Percentiles rank a stretch among this genome's conserved stretches.
phyloP scores from a whole-genome alignment of 1,284 basidiomycete species.

The Apiotrichum akiyoshidainum region DNA sequence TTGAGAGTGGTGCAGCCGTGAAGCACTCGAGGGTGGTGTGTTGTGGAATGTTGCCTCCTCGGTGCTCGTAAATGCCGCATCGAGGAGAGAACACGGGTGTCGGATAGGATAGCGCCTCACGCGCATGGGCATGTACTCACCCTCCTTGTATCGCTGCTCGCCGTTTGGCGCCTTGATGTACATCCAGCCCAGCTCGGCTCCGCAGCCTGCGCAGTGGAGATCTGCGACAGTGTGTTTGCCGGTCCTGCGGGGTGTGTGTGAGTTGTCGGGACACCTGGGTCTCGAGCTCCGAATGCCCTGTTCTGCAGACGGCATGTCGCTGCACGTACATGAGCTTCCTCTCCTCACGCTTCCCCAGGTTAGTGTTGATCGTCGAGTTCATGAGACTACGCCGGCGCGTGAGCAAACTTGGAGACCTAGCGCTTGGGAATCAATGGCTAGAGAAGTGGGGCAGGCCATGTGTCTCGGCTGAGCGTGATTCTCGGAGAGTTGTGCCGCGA shows the following conservation, averaged over 20 bases:
- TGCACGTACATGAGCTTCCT: constrained; percentile 42
- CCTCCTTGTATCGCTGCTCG: constrained; percentile 51
- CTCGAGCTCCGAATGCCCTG: too few relatives aligned
- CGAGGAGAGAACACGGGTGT: background rate
- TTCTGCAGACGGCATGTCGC: background rate
- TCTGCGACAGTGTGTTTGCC: constrained; percentile 50
- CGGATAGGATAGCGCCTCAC: background rate
- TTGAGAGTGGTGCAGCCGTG: background rate
- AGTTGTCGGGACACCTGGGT: background rate
- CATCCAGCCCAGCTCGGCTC: constrained; percentile 46
- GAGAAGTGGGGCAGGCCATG: too few relatives aligned
- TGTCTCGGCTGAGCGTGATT: too few relatives aligned
- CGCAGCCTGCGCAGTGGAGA: constrained; percentile 43
- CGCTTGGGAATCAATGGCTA: too few relatives aligned
- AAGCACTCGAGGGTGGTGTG: too few relatives aligned
- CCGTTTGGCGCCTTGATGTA: constrained; percentile 47
- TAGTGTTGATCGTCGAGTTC: constrained; percentile 51
- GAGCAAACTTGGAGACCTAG: too few relatives aligned
- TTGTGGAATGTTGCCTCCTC: too few relatives aligned
- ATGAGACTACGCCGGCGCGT: constrained; percentile 33
- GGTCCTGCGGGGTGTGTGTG: constrained; percentile 30
- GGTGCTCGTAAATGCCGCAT: too few relatives aligned
- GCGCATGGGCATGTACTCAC: constrained; percentile 19
- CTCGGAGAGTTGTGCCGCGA: background rate
- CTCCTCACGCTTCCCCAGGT: constrained; percentile 44